Evolutionary conservation across 176 grass and related monocot genomes (phyloP).

Genomic region (Tillandsia fasciculata): DNA sequence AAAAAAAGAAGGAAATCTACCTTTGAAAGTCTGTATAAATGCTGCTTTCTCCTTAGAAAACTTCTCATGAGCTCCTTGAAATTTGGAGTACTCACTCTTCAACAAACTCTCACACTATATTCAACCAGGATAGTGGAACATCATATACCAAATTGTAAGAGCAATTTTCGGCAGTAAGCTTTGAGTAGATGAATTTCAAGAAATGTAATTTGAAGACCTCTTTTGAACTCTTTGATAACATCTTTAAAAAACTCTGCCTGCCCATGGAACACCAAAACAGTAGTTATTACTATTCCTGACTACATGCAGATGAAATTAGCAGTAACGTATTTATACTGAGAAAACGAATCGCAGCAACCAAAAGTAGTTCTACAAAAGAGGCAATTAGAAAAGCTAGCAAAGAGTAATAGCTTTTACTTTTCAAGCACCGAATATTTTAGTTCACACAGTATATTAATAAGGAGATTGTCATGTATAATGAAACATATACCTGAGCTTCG

Average conservation of each 20-base stretch:
- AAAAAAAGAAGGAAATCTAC: conserved; percentile 17
- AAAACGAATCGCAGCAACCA: not conserved
- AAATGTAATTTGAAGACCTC: conserved; percentile 33
- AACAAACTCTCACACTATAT: conserved; percentile 68
- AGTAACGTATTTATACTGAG: not conserved
- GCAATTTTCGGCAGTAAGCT: not conserved
- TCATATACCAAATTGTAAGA: conserved; percentile 12
- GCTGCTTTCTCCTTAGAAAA: conserved; percentile 79
- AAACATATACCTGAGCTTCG: no score
- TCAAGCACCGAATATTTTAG: no score
- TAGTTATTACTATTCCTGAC: conserved; percentile 15
- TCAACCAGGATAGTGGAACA: conserved; percentile 13
- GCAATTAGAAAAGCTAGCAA: not conserved
- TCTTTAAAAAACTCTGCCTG: conserved; percentile 82
- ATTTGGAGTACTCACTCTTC: conserved; percentile 80
- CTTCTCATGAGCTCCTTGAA: conserved; percentile 63
- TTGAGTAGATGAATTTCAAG: not conserved
- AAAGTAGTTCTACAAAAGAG: not conserved
- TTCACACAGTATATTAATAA: no score
- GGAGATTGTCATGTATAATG: no score
- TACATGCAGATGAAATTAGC: conserved; percentile 13
- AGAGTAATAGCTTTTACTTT: no score
- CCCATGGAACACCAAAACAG: conserved; percentile 9
- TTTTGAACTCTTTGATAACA: conserved; percentile 73
- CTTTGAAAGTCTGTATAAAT: conserved; percentile 74